A percentile compares a stretch with the other conserved stretches of the same genome.
Evolutionary conservation across 257 asterid genomes (phyloP).

Genomic region (Solanum etuberosum): DNA sequence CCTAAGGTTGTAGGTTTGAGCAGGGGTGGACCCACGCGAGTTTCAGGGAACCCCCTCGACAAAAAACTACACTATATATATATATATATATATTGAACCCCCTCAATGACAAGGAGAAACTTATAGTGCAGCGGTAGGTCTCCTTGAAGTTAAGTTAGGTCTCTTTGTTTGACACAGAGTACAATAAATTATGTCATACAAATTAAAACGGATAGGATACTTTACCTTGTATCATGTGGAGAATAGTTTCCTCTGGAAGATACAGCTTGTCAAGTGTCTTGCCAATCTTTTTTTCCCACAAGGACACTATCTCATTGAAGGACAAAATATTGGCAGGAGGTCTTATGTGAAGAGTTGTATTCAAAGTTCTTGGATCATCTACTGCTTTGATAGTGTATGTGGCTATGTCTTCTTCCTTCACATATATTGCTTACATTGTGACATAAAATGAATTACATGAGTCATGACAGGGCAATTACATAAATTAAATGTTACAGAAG

Average conservation of each 20-base stretch:
- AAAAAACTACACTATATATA: no score
- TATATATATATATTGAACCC: no score
- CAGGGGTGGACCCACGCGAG: no score
- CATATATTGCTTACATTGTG: conserved; percentile 30
- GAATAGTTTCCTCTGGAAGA: conserved; percentile 38
- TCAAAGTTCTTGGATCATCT: conserved; percentile 67
- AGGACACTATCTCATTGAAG: conserved; percentile 46
- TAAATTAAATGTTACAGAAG: no score
- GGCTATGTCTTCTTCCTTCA: conserved; percentile 47
- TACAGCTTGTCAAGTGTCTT: conserved; percentile 45
- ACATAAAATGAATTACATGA: neutral
- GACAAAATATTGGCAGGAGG: conserved; percentile 43
- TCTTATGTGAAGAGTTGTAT: conserved; percentile 44
- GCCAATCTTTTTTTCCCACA: conserved; percentile 71
- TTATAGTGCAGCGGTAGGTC: no score
- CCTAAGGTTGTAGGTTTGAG: neutral
- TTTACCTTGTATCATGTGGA: conserved; percentile 44
- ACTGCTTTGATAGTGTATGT: conserved; percentile 47
- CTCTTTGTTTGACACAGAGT: neutral
- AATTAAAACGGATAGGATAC: neutral
- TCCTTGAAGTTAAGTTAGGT: no score
- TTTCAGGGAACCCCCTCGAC: no score
- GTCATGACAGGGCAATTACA: neutral
- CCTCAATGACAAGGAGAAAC: no score
- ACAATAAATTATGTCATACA: neutral